These are phyloP conservation scores for Carex cristatella DNA, from an alignment of 176 grass and related monocot genomes.

Conservation along the genomic window DNA sequence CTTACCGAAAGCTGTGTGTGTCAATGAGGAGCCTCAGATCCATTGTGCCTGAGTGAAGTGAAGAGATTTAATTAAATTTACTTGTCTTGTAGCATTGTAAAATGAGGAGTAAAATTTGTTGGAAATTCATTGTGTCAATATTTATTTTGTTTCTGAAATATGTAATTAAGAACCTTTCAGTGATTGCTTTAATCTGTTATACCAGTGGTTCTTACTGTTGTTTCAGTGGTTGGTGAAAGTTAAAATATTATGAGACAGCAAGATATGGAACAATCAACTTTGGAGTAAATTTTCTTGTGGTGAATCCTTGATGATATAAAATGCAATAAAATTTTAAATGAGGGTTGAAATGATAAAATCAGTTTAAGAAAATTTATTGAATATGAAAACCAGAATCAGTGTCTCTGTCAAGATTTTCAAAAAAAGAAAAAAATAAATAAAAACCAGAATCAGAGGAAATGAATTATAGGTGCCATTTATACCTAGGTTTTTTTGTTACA, in stretches of 20 bases:
- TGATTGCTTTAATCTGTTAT: not conserved
- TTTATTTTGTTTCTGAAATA: not conserved
- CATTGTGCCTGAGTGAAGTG: conserved; percentile 39
- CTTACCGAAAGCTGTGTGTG: conserved; percentile 26
- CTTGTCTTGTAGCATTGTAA: not conserved
- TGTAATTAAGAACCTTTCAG: not conserved
- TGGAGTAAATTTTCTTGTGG: not conserved
- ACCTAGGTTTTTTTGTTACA: not conserved
- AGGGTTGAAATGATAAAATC: not conserved
- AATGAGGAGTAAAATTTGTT: not conserved
- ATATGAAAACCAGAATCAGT: not conserved
- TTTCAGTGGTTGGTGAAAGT: not conserved
- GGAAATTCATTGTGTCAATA: not conserved
- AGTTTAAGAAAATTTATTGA: not conserved
- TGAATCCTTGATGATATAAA: not conserved
- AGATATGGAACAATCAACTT: not conserved
- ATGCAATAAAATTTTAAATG: not conserved
- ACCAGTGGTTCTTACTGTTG: not conserved
- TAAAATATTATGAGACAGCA: not conserved
- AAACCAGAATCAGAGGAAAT: not conserved
- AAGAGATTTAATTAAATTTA: not conserved
- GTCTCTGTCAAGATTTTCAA: no score
- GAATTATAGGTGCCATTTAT: not conserved
- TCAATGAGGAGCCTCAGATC: conserved; percentile 57
- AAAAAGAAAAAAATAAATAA: no score